Base-by-base conservation (phyloP, 2,329 filamentous ascomycete genomes). In the Rutstroemia sp. region DNA sequence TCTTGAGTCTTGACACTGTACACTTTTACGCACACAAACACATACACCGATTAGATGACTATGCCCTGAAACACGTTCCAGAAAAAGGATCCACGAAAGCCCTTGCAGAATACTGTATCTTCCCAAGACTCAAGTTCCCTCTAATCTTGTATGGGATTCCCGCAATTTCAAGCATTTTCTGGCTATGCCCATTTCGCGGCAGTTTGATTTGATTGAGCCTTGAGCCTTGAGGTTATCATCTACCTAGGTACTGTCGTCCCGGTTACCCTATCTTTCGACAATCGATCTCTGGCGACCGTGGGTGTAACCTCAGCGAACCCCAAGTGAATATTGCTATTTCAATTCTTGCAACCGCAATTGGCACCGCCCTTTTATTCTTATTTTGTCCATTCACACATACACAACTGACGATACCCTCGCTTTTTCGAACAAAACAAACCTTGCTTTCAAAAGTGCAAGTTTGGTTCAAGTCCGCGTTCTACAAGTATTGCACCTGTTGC, bases 11-110 rank as follows among this genome's bases (percentile, higher is more conserved):
- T 19, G 19, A 19, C 19, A 19, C 19, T 19, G 19, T 19, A 52
- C 19, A 34, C 39, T 45, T 52, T 52, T 34, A 10, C 27, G n/a
- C 25, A 30, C 30, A 5, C 30, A 34, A 34, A 27, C 23, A 25
- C 42, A 46, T 47, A 30, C 41, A 46, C 17, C 42, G 19, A 48
- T 54, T 39, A 54, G 48, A 54, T 48, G 42, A 38, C 9, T n/a
- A 38, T 21, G n/a, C 25, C 45, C 37, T 50, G 52, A 54, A 54
- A 54, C 52, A 49, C 45, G 17, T 42, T 54, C 38, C 17, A 27
- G 44, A 23, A 23, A 45, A 45, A 49, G 34, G 52, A 54, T 49
- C 52, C 45, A 54, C 52, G 52, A 49, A 23, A 42, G 42, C 30
- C 51, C 51, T 54, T 48, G 51, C 21, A 30, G 6, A n/a, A 19